Conservation (phyloP, 257 asterid genomes). For the Solanum acaule region DNA sequence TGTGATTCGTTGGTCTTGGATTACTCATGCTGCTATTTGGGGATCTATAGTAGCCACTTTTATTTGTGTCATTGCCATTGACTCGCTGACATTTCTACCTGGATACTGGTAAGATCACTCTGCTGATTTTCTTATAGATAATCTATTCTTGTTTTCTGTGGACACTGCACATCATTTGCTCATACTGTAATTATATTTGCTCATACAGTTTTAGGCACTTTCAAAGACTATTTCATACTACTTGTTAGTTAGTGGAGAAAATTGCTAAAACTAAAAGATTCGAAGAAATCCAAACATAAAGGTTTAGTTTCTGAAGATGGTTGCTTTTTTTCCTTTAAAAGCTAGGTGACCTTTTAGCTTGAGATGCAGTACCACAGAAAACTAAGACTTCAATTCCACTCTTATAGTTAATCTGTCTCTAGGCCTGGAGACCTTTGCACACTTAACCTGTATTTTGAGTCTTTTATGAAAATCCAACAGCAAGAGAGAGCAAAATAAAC, state of each 20-base stretch:
- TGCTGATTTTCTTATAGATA: background rate
- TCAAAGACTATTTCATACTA: background rate
- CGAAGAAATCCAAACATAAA: background rate
- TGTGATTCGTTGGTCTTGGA: slow-evolving; percentile 78
- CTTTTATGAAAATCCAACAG: background rate
- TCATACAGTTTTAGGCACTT: background rate
- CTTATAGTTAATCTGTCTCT: background rate
- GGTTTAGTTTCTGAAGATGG: background rate
- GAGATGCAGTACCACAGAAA: background rate
- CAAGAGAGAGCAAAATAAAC: background rate
- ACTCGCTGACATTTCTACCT: slow-evolving; percentile 49
- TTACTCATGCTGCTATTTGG: slow-evolving; percentile 79
- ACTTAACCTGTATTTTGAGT: background rate
- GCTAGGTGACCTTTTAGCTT: background rate
- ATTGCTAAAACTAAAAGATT: background rate
- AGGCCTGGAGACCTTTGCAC: background rate
- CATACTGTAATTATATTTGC: background rate
- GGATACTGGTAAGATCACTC: slow-evolving; percentile 73
- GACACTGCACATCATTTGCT: background rate
- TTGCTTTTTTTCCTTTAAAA: background rate
- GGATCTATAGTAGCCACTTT: slow-evolving; percentile 84
- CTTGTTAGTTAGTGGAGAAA: background rate
- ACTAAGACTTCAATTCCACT: background rate
- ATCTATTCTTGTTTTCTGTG: background rate
- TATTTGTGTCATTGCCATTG: slow-evolving; percentile 66